These are phyloP conservation scores for Pleurostoma richardsiae DNA, from an alignment of 2,329 filamentous ascomycete genomes.

Conservation along the genomic window DNA sequence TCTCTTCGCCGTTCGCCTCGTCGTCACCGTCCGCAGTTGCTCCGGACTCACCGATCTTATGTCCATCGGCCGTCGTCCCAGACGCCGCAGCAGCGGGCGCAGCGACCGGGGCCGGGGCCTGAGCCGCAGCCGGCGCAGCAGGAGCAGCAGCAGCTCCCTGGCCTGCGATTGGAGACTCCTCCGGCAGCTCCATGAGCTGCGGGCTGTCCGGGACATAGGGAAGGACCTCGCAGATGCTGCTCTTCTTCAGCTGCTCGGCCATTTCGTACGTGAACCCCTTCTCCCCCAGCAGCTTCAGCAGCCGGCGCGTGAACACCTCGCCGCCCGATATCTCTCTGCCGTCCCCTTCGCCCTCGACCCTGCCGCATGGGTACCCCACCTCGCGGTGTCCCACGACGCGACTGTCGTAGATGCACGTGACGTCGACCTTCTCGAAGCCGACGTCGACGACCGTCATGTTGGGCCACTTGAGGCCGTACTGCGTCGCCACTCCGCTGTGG, in stretches of 20 bases:
- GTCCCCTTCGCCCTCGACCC: slow-evolving; percentile 22
- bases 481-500: slow-evolving; percentile 80
- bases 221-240: slow-evolving; percentile 61
- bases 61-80: slow-evolving; percentile 22
- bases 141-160: slow-evolving; percentile 2
- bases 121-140: slow-evolving; percentile 15
- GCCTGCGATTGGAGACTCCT: slow-evolving; percentile 17
- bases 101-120: slow-evolving; percentile 21
- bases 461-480: slow-evolving; percentile 72
- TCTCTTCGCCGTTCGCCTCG: slow-evolving; percentile 34
- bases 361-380: slow-evolving; percentile 50
- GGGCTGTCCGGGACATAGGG: slow-evolving; percentile 43
- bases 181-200: slow-evolving; percentile 43
- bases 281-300: slow-evolving; percentile 60
- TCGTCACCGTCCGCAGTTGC: slow-evolving; percentile 19
- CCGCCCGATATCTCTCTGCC: slow-evolving; percentile 63
- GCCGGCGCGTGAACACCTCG: slow-evolving; percentile 74
- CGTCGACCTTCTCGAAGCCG: slow-evolving; percentile 85
- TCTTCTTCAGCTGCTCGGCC: slow-evolving; percentile 67
- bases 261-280: slow-evolving; percentile 60
- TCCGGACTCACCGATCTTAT: slow-evolving; percentile 20
- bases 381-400: slow-evolving; percentile 63
- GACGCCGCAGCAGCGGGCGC: slow-evolving; percentile 15
- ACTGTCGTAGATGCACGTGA: slow-evolving; percentile 85
- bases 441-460: slow-evolving; percentile 87